A percentile compares a stretch with the other conserved stretches of the same genome.
Evolutionary conservation across 208 protist genomes (phyloP).

Genomic region (Balamuthia mandrillaris): DNA sequence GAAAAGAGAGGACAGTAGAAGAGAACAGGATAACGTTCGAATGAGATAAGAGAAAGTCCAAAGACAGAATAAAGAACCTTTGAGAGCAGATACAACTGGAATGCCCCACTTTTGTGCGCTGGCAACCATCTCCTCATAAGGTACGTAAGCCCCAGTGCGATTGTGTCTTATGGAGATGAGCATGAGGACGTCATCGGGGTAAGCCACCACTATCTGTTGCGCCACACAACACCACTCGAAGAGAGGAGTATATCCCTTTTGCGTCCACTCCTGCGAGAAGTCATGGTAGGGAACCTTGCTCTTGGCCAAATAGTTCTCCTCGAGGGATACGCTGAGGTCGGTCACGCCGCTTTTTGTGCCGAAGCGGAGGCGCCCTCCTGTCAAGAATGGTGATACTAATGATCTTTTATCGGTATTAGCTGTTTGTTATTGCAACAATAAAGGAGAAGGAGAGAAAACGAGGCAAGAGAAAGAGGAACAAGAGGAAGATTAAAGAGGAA

Average conservation of each 20-base stretch:
- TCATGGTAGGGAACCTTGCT: too few species aligned
- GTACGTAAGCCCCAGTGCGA: neutral
- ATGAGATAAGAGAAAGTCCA: too few species aligned
- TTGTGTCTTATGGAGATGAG: conserved; percentile 17
- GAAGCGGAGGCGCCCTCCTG: neutral
- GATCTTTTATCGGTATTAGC: neutral
- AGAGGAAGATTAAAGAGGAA: too few species aligned
- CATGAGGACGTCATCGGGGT: conserved; percentile 23
- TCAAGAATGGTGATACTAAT: conserved; percentile 12
- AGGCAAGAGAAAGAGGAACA: too few species aligned
- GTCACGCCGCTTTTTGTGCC: conserved; percentile 23
- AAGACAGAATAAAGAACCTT: too few species aligned
- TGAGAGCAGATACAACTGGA: neutral
- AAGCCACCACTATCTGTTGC: conserved; percentile 7
- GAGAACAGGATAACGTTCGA: too few species aligned
- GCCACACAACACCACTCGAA: conserved; percentile 10
- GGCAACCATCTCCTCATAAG: neutral
- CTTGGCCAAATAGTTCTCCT: conserved; percentile 21
- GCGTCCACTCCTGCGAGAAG: too few species aligned
- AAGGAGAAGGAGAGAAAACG: too few species aligned
- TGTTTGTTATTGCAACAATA: neutral
- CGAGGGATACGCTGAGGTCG: neutral
- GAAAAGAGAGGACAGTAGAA: too few species aligned
- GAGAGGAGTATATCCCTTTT: neutral
- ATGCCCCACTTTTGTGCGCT: neutral